These are phyloP conservation scores for Aspergillus costaricaensis DNA, from an alignment of 2,329 filamentous ascomycete species.

Conservation along the genomic window DNA sequence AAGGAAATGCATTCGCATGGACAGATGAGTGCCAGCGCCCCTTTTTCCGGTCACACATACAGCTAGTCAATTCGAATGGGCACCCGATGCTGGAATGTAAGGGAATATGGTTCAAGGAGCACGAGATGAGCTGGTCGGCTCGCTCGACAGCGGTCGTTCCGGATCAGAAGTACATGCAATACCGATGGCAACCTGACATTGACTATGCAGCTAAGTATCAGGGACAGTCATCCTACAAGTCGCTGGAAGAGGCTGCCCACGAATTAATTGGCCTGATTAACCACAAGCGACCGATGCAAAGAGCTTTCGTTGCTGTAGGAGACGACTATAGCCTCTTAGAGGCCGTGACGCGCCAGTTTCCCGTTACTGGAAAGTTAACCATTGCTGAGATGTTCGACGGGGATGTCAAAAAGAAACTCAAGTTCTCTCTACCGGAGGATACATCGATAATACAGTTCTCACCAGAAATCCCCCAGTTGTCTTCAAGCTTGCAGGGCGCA, in stretches of 20 bases:
- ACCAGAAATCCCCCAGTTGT: not conserved
- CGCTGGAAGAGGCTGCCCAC: not conserved
- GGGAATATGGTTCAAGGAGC: not conserved
- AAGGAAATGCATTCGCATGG: not conserved
- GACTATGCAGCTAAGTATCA: not conserved
- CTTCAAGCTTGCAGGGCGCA: not conserved
- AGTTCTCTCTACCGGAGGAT: not conserved
- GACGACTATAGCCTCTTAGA: not conserved
- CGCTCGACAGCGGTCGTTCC: not conserved
- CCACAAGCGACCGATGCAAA: not conserved
- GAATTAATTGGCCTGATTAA: not conserved
- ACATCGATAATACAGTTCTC: not conserved
- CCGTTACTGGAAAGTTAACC: not conserved
- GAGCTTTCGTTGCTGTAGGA: not conserved
- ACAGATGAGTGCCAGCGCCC: not conserved
- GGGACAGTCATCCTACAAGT: not conserved
- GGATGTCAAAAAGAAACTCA: not conserved
- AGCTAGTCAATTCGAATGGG: not conserved
- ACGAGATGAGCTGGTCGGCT: not conserved
- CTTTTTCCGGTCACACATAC: not conserved
- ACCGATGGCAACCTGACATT: not conserved
- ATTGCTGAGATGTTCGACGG: not conserved
- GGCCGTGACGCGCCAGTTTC: not conserved
- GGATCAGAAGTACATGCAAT: not conserved
- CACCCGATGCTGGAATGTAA: not conserved